Conservation (phyloP, 768 basidiomycete species). For the Hypsizygus marmoreus region DNA sequence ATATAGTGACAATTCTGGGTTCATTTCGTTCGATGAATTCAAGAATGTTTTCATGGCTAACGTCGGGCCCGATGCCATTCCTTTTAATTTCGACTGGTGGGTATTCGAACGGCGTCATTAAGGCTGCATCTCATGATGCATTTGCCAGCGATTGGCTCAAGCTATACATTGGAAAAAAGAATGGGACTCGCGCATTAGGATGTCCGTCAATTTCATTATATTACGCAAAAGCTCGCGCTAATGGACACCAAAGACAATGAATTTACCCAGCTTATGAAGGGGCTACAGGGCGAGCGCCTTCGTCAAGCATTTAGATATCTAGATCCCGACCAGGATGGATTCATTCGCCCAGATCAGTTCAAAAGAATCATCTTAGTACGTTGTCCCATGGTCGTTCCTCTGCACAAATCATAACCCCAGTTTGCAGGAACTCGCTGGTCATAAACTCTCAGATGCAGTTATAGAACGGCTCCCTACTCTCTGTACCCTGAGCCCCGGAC, state of each 20-base stretch:
- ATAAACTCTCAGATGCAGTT: slow-evolving; percentile 94
- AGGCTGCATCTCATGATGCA: slow-evolving; percentile 1
- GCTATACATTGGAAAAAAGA: slow-evolving; percentile 91
- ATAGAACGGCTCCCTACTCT: slow-evolving; percentile 91
- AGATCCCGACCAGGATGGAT: slow-evolving; percentile 89
- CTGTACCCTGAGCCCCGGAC: slow-evolving; percentile 85
- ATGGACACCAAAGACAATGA: slow-evolving; percentile 68
- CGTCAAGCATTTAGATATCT: slow-evolving; percentile 95
- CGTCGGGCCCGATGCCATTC: slow-evolving; percentile 76
- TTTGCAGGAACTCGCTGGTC: slow-evolving; percentile 87
- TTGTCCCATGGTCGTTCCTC: slow-evolving; percentile 9
- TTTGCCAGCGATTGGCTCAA: slow-evolving; percentile 86
- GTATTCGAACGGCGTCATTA: slow-evolving; percentile 13
- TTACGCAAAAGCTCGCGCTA: slow-evolving; percentile 1
- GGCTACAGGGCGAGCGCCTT: slow-evolving; percentile 94
- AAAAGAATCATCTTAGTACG: slow-evolving; percentile 91
- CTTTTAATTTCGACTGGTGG: slow-evolving; percentile 94
- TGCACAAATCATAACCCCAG: slow-evolving; percentile 1
- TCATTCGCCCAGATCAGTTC: slow-evolving; percentile 92
- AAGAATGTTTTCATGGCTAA: slow-evolving; percentile 87
- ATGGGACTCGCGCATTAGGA: slow-evolving; percentile 87
- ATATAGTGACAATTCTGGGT: slow-evolving; percentile 83
- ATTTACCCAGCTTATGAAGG: slow-evolving; percentile 99
- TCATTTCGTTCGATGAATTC: slow-evolving; percentile 93
- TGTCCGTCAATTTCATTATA: slow-evolving; percentile 55